A percentile compares a stretch with the other conserved stretches of the same genome.
Evolutionary conservation across 805 yeast genomes (phyloP).

Genomic region (Yamadazyma tumulicola): DNA sequence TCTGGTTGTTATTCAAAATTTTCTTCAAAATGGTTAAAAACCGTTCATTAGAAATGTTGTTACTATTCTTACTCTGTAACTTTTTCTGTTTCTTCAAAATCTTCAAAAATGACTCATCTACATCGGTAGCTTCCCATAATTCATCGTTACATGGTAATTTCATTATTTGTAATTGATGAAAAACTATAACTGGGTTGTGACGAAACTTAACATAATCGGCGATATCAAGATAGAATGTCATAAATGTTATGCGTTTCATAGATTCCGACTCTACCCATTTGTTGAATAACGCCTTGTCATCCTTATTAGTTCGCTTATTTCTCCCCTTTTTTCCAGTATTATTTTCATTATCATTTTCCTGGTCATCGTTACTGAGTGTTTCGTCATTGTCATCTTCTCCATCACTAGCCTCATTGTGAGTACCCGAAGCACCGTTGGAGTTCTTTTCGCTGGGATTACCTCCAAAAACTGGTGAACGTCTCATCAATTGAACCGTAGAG

Average conservation of each 20-base stretch:
- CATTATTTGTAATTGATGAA: constrained; percentile 37
- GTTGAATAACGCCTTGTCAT: constrained; percentile 41
- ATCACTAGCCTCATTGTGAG: background rate
- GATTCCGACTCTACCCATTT: constrained; percentile 81
- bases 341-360: constrained; percentile 22
- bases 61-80: constrained; percentile 13
- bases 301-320: constrained; percentile 15
- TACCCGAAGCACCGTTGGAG: constrained; percentile 12
- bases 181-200: constrained; percentile 51
- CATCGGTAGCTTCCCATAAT: constrained; percentile 38
- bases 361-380: constrained; percentile 32
- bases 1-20: constrained; percentile 50
- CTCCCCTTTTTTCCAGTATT: constrained; percentile 12
- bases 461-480: constrained; percentile 74
- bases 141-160: constrained; percentile 39
- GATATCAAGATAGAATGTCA: constrained; percentile 80
- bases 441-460: constrained; percentile 51
- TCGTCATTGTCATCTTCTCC: constrained; percentile 1
- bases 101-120: constrained; percentile 36
- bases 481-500: constrained; percentile 70
- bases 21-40: constrained; percentile 58
- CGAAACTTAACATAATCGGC: constrained; percentile 77
- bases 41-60: constrained; percentile 18
- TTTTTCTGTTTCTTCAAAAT: constrained; percentile 35
- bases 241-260: constrained; percentile 70